Conservation (phyloP, 1,284 basidiomycete genomes). For the Cryptococcus floricola region DNA sequence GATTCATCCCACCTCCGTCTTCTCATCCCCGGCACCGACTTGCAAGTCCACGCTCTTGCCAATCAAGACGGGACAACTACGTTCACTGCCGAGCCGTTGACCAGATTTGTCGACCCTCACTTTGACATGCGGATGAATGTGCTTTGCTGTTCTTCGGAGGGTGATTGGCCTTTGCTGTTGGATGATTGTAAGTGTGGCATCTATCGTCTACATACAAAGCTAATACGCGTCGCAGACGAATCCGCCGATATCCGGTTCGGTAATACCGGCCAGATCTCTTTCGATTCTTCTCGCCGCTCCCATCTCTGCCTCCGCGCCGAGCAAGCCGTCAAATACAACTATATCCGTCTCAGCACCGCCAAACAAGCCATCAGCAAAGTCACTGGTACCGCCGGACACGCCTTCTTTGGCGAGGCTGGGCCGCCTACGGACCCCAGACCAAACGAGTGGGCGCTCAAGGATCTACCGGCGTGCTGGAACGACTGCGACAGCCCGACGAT, state of each 20-base stretch:
- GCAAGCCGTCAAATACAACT: conserved; percentile 24
- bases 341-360: conserved; percentile 12
- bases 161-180: conserved; percentile 46
- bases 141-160: conserved; percentile 43
- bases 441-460: conserved; percentile 40
- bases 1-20: conserved; percentile 37
- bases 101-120: conserved; percentile 14
- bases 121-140: conserved; percentile 45
- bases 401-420: conserved; percentile 6
- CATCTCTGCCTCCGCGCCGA: conserved; percentile 39
- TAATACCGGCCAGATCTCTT: conserved; percentile 41
- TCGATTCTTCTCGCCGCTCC: conserved; percentile 39
- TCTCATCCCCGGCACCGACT: conserved; percentile 26
- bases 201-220: neutral
- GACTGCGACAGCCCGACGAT: conserved; percentile 45
- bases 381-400: conserved; percentile 9
- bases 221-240: conserved; percentile 24
- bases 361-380: conserved; percentile 25
- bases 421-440: conserved; percentile 14
- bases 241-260: conserved; percentile 45
- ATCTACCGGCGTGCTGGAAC: conserved; percentile 47
- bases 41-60: conserved; percentile 25
- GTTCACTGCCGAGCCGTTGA: conserved; percentile 23
- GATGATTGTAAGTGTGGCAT: conserved; percentile 39
- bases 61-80: conserved; percentile 22